phyloP scores from a whole-genome alignment of 1,139 yeast genomes.

The Geotrichum carabidarum region DNA sequence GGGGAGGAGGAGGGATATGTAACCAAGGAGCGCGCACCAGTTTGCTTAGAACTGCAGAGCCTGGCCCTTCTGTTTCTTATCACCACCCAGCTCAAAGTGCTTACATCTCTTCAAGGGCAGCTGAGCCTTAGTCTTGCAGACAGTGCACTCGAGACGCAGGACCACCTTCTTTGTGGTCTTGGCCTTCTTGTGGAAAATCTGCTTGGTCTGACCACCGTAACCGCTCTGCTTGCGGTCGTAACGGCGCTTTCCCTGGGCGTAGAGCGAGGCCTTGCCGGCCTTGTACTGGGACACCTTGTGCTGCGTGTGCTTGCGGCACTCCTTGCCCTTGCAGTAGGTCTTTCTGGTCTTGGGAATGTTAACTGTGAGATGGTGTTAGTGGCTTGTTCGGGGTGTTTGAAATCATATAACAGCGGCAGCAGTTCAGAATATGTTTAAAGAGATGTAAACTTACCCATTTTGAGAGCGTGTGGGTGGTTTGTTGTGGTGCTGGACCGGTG shows the following conservation, averaged over 20 bases:
- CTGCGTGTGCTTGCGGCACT: slow-evolving; percentile 99
- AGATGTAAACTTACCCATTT: no score
- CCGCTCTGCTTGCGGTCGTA: slow-evolving; percentile 99
- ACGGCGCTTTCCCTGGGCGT: slow-evolving; percentile 99
- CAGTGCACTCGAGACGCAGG: slow-evolving; percentile 97
- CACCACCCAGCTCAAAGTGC: slow-evolving; percentile 99
- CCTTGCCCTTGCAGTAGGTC: slow-evolving; percentile 99
- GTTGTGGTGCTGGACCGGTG: no score
- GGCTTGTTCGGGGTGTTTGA: no score
- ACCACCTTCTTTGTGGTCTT: slow-evolving; percentile 99
- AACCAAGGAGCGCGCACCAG: neutral
- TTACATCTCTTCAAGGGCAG: slow-evolving; percentile 98
- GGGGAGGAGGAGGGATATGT: neutral
- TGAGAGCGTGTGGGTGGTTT: no score
- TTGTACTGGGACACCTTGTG: slow-evolving; percentile 99
- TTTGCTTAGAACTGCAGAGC: slow-evolving; percentile 32
- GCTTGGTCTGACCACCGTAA: slow-evolving; percentile 99
- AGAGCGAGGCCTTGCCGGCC: slow-evolving; percentile 99
- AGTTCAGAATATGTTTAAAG: no score
- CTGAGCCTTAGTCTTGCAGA: slow-evolving; percentile 98
- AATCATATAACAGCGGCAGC: no score
- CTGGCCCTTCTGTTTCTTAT: slow-evolving; percentile 99
- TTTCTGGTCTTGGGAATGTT: slow-evolving; percentile 99
- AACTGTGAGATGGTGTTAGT: slow-evolving; percentile 46
- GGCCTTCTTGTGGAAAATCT: slow-evolving; percentile 99